Evolutionary conservation across 2,329 filamentous ascomycete species (phyloP), one percentile per base, ranked within the genome.

Genomic region (Xylariaceae sp.): DNA sequence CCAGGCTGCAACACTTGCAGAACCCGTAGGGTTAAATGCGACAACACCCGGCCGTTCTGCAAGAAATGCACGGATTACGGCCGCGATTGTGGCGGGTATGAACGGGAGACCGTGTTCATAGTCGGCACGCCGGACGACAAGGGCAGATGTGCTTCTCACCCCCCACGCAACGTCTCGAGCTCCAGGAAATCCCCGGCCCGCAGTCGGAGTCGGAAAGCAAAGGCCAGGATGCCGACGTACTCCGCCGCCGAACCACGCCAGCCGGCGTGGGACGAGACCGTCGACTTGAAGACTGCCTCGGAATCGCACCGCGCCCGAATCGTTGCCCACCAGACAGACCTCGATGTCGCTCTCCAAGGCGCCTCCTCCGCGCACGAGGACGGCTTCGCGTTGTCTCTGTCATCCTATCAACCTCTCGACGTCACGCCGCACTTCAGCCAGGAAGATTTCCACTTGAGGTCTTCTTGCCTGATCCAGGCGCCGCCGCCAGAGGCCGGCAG

Each of bases 21-120:
- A 31, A 72, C 38, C 33, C 46, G 50, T 22, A 41, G 50, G 34
- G 50, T 53, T 27, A 49, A 49, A 31, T 81, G 77, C 52, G 77
- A 77, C 56, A 75, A 78, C 42, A 66, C 72, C 37, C 67, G 69
- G 4, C 77, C 77, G 2, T 60, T 62, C 23, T 82, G 77, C 52
- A 67, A 65, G 35, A 79, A 78, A 50, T 82, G 77, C 51, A 59
- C 65, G 36, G 64, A 69, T 45, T 71, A 67, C 45, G 72, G 73
- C 15, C 63, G 74, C 28, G 54, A 67, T 37, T 82, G 77, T 46
- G 68, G 68, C 29, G 77, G 77, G 24, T 83, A 82, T 52, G 68
- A 77, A 48, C 63, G 72, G 24, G 69, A 79, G 49, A 70, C 69
- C 12, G 68, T 80, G 36, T 82, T 82, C 55, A 77, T 82, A 51